A percentile compares a stretch with the other conserved stretches of the same genome.
Evolutionary conservation across 495 filamentous ascomycete genomes (phyloP).

Genomic region (Schizothecium vesticola): DNA sequence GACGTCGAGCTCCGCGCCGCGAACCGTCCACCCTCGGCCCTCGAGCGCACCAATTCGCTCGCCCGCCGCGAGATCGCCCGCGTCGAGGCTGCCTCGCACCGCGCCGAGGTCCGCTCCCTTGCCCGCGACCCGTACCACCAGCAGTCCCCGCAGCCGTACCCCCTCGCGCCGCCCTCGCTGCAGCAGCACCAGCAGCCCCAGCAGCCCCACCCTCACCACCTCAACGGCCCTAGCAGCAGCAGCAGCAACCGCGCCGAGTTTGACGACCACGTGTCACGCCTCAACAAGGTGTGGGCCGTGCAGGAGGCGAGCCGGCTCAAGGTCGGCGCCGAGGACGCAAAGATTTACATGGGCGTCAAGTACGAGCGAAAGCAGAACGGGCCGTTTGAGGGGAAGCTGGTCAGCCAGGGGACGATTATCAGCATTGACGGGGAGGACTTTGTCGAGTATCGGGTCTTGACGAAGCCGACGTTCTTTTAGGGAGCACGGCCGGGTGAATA

Average conservation of each 20-base stretch:
- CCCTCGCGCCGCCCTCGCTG: background rate
- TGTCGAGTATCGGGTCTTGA: slow-evolving; percentile 52
- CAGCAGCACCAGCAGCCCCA: background rate
- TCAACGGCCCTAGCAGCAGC: background rate
- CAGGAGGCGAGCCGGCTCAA: slow-evolving; percentile 41
- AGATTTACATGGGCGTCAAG: slow-evolving; percentile 47
- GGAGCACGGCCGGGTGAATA: background rate
- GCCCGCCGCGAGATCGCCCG: slow-evolving; percentile 41
- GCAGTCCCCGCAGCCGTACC: background rate
- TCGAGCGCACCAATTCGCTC: slow-evolving; percentile 37
- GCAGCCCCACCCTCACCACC: background rate
- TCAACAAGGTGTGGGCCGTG: slow-evolving; percentile 43
- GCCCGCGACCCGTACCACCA: background rate
- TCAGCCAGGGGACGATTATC: slow-evolving; percentile 47
- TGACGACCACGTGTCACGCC: slow-evolving; percentile 37
- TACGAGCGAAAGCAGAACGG: slow-evolving; percentile 50
- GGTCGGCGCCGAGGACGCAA: slow-evolving; percentile 40
- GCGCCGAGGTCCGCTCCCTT: slow-evolving; percentile 20
- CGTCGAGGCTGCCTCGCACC: slow-evolving; percentile 37
- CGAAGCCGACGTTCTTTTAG: slow-evolving; percentile 48
- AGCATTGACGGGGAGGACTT: slow-evolving; percentile 55
- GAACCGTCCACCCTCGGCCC: slow-evolving; percentile 24
- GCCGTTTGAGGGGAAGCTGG: slow-evolving; percentile 48
- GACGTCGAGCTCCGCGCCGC: slow-evolving; percentile 27
- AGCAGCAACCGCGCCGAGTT: slow-evolving; percentile 29